Evolutionary conservation across 2,329 filamentous ascomycete genomes (phyloP).

Genomic region (Aspergillus sp.): DNA sequence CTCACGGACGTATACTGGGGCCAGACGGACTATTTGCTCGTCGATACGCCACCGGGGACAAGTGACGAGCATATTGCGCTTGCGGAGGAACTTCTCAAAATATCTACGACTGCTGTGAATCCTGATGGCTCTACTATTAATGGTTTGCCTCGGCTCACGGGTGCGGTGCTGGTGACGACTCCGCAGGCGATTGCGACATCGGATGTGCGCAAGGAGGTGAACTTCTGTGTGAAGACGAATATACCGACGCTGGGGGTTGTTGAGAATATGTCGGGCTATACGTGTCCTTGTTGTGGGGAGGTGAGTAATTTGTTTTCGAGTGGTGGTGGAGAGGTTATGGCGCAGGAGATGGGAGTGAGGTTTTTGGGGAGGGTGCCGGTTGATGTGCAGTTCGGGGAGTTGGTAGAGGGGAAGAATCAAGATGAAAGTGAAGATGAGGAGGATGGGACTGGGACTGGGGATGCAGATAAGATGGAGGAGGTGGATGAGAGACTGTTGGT

Average conservation of each 20-base stretch:
- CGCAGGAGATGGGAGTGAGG: constrained; percentile 75
- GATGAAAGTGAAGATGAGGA: constrained; percentile 25
- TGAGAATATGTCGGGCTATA: constrained; percentile 78
- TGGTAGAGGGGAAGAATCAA: constrained; percentile 66
- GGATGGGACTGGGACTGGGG: constrained; percentile 23
- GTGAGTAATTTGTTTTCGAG: constrained; percentile 93
- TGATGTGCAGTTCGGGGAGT: constrained; percentile 83
- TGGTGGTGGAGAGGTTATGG: constrained; percentile 87
- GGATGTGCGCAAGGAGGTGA: constrained; percentile 91
- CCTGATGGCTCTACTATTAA: not conserved
- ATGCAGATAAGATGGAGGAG: constrained; percentile 12
- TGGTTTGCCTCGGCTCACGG: constrained; percentile 65
- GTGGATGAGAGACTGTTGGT: constrained; percentile 37
- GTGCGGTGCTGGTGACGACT: constrained; percentile 92
- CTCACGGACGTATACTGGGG: constrained; percentile 87
- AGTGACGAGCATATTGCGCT: constrained; percentile 97
- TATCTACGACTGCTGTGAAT: constrained; percentile 30
- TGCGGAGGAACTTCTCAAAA: constrained; percentile 73
- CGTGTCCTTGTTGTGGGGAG: constrained; percentile 65
- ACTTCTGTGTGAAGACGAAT: constrained; percentile 84
- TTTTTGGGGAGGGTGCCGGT: constrained; percentile 89
- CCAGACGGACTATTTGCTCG: constrained; percentile 83
- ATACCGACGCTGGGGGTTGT: constrained; percentile 82
- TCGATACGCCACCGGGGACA: constrained; percentile 94
- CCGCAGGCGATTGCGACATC: constrained; percentile 91